phyloP scores from a whole-genome alignment of 2,329 filamentous ascomycete genomes.

The Fusarium sublunatum region DNA sequence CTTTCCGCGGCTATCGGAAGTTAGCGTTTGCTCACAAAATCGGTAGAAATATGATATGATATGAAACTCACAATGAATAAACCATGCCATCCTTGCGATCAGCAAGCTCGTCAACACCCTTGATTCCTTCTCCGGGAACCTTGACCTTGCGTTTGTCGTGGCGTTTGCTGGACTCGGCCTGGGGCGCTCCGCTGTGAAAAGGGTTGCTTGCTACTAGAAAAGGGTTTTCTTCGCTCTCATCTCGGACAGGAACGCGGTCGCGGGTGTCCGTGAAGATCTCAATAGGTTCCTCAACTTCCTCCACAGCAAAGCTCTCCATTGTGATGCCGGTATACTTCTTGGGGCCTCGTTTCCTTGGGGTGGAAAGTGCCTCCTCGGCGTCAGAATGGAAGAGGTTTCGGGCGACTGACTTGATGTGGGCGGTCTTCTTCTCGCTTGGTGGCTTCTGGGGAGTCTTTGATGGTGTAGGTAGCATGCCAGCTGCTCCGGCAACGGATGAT shows the following conservation, averaged over 20 bases:
- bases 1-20: conserved; percentile 75
- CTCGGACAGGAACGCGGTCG: conserved; percentile 77
- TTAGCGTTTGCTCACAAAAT: conserved; percentile 11
- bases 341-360: conserved; percentile 67
- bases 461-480: conserved; percentile 78
- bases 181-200: conserved; percentile 67
- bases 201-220: conserved; percentile 78
- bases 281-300: conserved; percentile 70
- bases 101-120: conserved; percentile 71
- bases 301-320: conserved; percentile 68
- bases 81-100: conserved; percentile 77
- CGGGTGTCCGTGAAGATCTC: conserved; percentile 83
- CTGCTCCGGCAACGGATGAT: conserved; percentile 49
- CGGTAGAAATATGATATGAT: background rate
- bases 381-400: conserved; percentile 72
- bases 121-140: conserved; percentile 67
- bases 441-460: conserved; percentile 80
- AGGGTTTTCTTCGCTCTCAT: conserved; percentile 75
- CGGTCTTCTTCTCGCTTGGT: conserved; percentile 61
- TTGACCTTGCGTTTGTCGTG: conserved; percentile 66
- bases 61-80: conserved; percentile 77
- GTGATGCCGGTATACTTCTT: conserved; percentile 68
- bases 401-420: conserved; percentile 65
- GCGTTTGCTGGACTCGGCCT: conserved; percentile 57
- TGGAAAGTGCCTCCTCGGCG: conserved; percentile 68